These are phyloP conservation scores for Coemansia sp. DNA, from an alignment of 192 early-diverging fungal species.

Conservation along the genomic window DNA sequence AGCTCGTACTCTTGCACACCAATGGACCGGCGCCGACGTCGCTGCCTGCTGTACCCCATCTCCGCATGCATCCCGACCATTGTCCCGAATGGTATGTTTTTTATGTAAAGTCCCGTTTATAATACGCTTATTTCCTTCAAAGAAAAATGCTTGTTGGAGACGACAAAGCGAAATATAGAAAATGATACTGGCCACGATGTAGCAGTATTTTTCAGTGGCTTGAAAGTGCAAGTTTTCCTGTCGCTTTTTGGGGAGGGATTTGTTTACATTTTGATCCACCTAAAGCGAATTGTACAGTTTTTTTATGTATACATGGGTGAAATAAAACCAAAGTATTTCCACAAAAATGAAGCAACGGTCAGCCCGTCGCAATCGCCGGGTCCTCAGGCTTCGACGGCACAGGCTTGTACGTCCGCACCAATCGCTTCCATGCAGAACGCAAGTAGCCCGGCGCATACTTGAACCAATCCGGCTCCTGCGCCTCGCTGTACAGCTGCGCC, in stretches of 20 bases:
- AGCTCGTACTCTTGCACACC: slow-evolving; percentile 22
- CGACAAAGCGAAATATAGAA: no score
- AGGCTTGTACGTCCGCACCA: slow-evolving; percentile 40
- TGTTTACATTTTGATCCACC: no score
- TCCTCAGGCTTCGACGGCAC: slow-evolving; percentile 2
- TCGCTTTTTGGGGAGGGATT: no score
- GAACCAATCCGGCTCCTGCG: slow-evolving; percentile 52
- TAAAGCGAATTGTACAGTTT: no score
- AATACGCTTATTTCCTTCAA: no score
- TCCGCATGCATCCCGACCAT: background rate
- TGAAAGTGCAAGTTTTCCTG: no score
- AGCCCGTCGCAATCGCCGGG: slow-evolving; percentile 1
- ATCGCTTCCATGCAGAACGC: slow-evolving; percentile 52
- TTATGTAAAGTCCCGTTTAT: background rate
- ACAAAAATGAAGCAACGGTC: background rate
- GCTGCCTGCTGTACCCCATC: background rate
- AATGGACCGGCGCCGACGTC: background rate
- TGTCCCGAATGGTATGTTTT: background rate
- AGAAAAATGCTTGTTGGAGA: no score
- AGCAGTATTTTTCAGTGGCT: no score
- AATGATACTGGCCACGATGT: no score
- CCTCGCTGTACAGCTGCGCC: slow-evolving; percentile 13
- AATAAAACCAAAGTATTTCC: background rate
- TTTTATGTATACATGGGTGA: no score
- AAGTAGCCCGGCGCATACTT: slow-evolving; percentile 51